phyloP scores from a whole-genome alignment of 129 eudicot species.

The Centrapalus pauciflorus region DNA sequence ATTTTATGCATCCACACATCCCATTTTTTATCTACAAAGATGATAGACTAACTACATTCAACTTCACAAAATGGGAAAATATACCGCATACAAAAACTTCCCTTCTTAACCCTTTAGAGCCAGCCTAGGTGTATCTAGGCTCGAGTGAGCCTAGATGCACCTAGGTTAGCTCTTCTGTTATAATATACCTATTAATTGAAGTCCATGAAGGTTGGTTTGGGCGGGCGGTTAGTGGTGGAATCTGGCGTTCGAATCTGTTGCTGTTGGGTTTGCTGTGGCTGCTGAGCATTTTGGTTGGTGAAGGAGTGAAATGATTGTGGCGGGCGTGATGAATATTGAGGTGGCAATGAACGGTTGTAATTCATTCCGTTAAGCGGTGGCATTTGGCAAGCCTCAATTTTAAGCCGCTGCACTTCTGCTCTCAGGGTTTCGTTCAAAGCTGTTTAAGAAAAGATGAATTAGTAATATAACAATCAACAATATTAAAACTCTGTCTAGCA shows the following conservation, averaged over 20 bases:
- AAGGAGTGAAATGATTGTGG: slow-evolving; percentile 33
- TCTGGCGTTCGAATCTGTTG: slow-evolving; percentile 49
- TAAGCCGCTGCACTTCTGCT: slow-evolving; percentile 83
- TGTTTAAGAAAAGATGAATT: slow-evolving; percentile 14
- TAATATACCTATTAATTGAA: slow-evolving; percentile 36
- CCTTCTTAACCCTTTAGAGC: slow-evolving; percentile 2
- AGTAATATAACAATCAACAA: neutral
- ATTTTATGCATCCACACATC: slow-evolving; percentile 11
- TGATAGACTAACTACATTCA: slow-evolving; percentile 8
- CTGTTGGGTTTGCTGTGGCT: slow-evolving; percentile 49
- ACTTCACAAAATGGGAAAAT: slow-evolving; percentile 11
- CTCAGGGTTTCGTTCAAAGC: slow-evolving; percentile 81
- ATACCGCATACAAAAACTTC: neutral
- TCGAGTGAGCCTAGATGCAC: neutral
- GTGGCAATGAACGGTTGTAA: slow-evolving; percentile 37
- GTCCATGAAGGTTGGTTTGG: slow-evolving; percentile 57
- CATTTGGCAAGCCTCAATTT: slow-evolving; percentile 69
- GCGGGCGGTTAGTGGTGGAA: slow-evolving; percentile 29
- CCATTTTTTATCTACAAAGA: slow-evolving; percentile 25
- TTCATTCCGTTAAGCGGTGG: slow-evolving; percentile 54
- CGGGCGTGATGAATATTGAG: slow-evolving; percentile 41
- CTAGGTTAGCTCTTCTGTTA: neutral
- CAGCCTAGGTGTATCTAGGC: neutral
- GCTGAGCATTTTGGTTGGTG: slow-evolving; percentile 29
- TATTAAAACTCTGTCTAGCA: no score